A percentile compares a stretch with the other conserved stretches of the same genome.
Evolutionary conservation across 1,284 basidiomycete species (phyloP).

Genomic region (Leccinum angustisporum): DNA sequence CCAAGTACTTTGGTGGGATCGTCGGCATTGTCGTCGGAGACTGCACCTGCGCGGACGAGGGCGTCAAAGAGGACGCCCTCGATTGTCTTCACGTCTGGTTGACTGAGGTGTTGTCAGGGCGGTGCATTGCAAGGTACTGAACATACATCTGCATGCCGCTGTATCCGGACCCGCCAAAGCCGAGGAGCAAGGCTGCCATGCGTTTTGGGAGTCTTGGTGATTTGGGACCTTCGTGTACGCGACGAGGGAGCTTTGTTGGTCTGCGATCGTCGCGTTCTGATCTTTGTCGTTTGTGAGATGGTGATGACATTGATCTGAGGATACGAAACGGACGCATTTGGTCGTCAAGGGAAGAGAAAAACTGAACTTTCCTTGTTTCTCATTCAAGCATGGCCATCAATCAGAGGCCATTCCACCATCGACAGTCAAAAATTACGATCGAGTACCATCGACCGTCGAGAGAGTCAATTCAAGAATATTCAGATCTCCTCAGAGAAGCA

Average conservation of each 20-base stretch:
- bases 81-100: slow-evolving; percentile 74
- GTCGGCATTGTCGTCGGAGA: slow-evolving; percentile 90
- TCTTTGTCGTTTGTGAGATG: neutral
- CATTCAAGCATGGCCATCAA: slow-evolving; percentile 28
- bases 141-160: slow-evolving; percentile 95
- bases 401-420: slow-evolving; percentile 35
- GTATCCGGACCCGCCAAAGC: slow-evolving; percentile 82
- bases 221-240: slow-evolving; percentile 24
- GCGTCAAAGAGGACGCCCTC: slow-evolving; percentile 91
- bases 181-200: slow-evolving; percentile 70
- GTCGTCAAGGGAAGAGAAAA: neutral
- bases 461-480: slow-evolving; percentile 69
- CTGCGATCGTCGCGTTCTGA: neutral
- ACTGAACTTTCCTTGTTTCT: neutral
- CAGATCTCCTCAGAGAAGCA: slow-evolving; percentile 63
- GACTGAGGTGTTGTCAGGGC: slow-evolving; percentile 35
- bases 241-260: neutral
- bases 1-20: slow-evolving; percentile 79
- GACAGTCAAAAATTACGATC: slow-evolving; percentile 69
- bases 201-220: slow-evolving; percentile 67
- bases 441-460: slow-evolving; percentile 71
- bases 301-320: neutral
- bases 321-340: neutral
- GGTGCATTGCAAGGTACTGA: neutral
- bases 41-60: slow-evolving; percentile 85